These are phyloP conservation scores for Litsea cubeba DNA, from an alignment of 164 flowering plant genomes.

Conservation along the genomic window DNA sequence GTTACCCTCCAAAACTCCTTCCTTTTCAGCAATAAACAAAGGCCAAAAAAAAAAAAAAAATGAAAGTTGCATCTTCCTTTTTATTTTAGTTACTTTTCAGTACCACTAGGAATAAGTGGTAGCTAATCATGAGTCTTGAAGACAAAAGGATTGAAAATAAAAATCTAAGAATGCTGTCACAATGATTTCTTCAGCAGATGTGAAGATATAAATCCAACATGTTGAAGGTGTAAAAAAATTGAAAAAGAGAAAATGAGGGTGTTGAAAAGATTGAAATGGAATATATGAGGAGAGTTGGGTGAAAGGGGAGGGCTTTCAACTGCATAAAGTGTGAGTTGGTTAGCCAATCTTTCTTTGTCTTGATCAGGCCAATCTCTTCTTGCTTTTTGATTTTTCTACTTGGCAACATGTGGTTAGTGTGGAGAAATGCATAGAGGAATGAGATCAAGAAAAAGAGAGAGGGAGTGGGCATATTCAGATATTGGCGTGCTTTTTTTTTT, in stretches of 20 bases:
- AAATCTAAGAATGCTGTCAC: background rate
- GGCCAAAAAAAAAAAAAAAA: background rate
- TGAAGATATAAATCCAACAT: background rate
- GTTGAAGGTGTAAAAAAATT: background rate
- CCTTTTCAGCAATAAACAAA: background rate
- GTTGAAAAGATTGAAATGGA: background rate
- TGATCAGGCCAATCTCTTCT: background rate
- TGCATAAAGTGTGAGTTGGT: background rate
- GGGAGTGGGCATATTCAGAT: background rate
- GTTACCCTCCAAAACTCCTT: background rate
- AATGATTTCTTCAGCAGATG: background rate
- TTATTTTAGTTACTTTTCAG: background rate
- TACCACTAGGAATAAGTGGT: background rate
- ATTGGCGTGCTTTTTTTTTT: background rate
- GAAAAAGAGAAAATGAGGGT: background rate
- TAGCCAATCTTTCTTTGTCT: background rate
- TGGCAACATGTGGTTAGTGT: background rate
- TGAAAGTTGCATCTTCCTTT: background rate
- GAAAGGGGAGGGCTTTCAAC: background rate
- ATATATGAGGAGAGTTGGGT: background rate
- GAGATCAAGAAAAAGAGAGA: background rate
- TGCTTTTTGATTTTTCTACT: background rate
- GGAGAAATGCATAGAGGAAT: background rate
- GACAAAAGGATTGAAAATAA: background rate
- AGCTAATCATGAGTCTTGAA: background rate